Conservation (phyloP, 352 stramenopile genomes). For the Phytophthora gonapodyides region DNA sequence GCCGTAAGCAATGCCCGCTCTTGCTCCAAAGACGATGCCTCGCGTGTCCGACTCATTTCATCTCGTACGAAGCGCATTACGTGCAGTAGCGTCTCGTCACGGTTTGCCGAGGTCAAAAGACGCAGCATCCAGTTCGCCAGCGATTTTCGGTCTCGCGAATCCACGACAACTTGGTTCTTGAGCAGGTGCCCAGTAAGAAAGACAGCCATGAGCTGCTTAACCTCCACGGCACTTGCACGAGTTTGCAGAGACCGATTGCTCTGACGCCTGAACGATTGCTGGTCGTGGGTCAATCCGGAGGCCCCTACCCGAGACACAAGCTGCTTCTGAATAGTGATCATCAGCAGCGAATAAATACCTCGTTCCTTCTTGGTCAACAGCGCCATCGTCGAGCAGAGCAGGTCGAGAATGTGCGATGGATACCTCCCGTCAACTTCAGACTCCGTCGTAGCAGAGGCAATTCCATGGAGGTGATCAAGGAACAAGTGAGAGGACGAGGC, state of each 20-base stretch:
- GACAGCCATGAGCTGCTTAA: slow-evolving; percentile 82
- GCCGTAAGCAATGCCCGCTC: slow-evolving; percentile 34
- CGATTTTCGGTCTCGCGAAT: slow-evolving; percentile 63
- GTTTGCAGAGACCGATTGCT: slow-evolving; percentile 18
- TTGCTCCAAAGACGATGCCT: slow-evolving; percentile 31
- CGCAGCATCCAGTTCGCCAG: slow-evolving; percentile 71
- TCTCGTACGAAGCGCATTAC: slow-evolving; percentile 64
- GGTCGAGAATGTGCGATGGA: slow-evolving; percentile 61
- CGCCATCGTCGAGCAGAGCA: slow-evolving; percentile 75
- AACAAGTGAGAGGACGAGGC: slow-evolving; percentile 73
- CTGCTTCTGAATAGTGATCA: slow-evolving; percentile 90
- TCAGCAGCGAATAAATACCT: slow-evolving; percentile 72
- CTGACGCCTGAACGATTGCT: slow-evolving; percentile 32
- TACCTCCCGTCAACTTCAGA: slow-evolving; percentile 42
- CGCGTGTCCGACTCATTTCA: slow-evolving; percentile 38
- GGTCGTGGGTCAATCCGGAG: slow-evolving; percentile 20
- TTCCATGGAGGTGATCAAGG: slow-evolving; percentile 76
- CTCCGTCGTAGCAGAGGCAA: slow-evolving; percentile 48
- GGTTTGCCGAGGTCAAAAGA: slow-evolving; percentile 61
- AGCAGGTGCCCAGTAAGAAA: slow-evolving; percentile 75
- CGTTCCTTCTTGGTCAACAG: slow-evolving; percentile 65
- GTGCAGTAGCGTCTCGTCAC: slow-evolving; percentile 66
- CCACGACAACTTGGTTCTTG: slow-evolving; percentile 52
- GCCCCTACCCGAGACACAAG: slow-evolving; percentile 49
- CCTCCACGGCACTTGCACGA: slow-evolving; percentile 40